These are phyloP conservation scores for Cytauxzoon felis DNA, from an alignment of 169 alveolate species.

Conservation along the genomic window DNA sequence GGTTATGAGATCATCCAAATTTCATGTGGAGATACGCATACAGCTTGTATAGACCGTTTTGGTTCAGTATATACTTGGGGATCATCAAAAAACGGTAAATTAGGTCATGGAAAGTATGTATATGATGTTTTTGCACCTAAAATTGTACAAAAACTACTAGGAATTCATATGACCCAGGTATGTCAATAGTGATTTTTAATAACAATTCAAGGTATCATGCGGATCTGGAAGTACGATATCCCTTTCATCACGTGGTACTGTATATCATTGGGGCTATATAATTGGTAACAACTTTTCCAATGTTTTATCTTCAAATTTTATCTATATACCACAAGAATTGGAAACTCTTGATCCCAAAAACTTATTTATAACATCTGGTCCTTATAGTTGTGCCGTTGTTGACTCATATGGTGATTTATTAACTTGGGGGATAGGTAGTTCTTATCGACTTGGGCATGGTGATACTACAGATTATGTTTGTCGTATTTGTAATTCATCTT, in stretches of 20 bases:
- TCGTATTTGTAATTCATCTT: background rate
- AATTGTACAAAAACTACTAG: constrained; percentile 34
- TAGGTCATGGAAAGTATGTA: constrained; percentile 68
- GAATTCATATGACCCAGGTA: constrained; percentile 46
- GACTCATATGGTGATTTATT: constrained; percentile 60
- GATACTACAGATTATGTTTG: constrained; percentile 47
- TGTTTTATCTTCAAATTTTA: constrained; percentile 7
- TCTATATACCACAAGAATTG: constrained; percentile 21
- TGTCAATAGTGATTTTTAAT: background rate
- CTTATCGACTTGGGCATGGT: constrained; percentile 65
- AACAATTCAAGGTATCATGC: constrained; percentile 58
- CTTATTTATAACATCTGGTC: constrained; percentile 66
- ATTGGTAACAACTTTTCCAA: constrained; percentile 14
- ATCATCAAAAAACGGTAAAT: constrained; percentile 73
- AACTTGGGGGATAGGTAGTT: constrained; percentile 71
- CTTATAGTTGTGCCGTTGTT: constrained; percentile 71
- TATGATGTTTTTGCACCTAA: constrained; percentile 45
- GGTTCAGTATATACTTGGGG: constrained; percentile 86
- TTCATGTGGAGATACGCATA: constrained; percentile 82
- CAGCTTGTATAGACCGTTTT: constrained; percentile 80
- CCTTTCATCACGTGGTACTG: constrained; percentile 69
- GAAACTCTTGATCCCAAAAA: constrained; percentile 32
- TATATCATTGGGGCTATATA: constrained; percentile 71
- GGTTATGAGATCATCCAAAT: constrained; percentile 56
- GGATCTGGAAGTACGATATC: constrained; percentile 70